A percentile compares a stretch with the other conserved stretches of the same genome.
These are phyloP conservation scores for Bipolaris oryzae DNA, from an alignment of 2,329 filamentous ascomycete species.

Conservation along the genomic window DNA sequence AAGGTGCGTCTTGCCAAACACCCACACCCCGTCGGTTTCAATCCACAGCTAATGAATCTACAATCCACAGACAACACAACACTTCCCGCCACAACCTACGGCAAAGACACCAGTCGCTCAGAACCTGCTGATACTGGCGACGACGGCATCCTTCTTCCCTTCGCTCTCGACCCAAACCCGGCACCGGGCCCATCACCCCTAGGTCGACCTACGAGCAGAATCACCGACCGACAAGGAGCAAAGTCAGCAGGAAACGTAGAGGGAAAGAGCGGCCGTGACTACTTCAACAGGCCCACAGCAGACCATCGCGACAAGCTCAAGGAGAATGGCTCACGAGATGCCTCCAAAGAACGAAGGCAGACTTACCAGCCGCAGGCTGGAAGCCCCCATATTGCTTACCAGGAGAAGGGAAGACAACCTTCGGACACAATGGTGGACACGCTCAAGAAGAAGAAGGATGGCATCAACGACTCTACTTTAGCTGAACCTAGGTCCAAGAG, in stretches of 20 bases:
- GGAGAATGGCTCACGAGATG: conserved; percentile 53
- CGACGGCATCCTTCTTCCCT: conserved; percentile 56
- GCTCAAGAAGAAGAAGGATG: conserved; percentile 55
- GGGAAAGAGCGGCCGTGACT: conserved; percentile 48
- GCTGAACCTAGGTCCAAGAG: conserved; percentile 57
- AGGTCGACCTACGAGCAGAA: conserved; percentile 39
- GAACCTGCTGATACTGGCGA: conserved; percentile 68
- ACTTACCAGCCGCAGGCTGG: conserved; percentile 39
- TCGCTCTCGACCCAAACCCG: conserved; percentile 59
- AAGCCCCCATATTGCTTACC: conserved; percentile 90
- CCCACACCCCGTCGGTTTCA: not conserved
- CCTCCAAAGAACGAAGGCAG: conserved; percentile 51
- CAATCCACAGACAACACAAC: conserved; percentile 63
- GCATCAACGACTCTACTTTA: conserved; percentile 35
- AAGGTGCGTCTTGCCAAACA: conserved; percentile 36
- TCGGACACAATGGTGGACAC: conserved; percentile 66
- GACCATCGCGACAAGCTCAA: conserved; percentile 51
- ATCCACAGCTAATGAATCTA: conserved; percentile 16
- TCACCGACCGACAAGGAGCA: conserved; percentile 31
- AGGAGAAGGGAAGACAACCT: conserved; percentile 75
- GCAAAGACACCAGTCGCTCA: conserved; percentile 75
- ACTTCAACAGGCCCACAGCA: conserved; percentile 50
- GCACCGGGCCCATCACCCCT: conserved; percentile 50
- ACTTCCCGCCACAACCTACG: conserved; percentile 75
- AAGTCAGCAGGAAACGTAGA: conserved; percentile 30